These are phyloP conservation scores for Solanum paucissectum DNA, from an alignment of 257 asterid species.

Conservation along the genomic window DNA sequence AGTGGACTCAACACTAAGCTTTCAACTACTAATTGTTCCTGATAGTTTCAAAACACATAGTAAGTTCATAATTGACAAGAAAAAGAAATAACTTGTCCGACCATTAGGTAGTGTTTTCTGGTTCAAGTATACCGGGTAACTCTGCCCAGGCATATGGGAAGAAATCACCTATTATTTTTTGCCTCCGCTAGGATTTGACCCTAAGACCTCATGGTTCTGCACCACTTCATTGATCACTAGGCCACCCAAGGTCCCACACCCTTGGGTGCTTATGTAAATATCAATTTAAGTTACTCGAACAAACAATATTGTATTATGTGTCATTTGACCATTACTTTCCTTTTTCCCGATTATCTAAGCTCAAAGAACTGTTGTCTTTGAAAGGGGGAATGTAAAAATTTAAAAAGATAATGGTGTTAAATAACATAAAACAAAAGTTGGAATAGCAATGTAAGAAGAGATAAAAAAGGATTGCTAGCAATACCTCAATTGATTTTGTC, in stretches of 20 bases:
- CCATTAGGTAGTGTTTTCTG: background rate
- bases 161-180: background rate
- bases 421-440: background rate
- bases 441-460: background rate
- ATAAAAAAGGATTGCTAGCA: background rate
- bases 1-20: background rate
- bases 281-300: background rate
- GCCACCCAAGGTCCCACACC: background rate
- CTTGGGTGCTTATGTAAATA: background rate
- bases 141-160: background rate
- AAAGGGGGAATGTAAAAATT: background rate
- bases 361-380: background rate
- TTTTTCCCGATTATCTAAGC: background rate
- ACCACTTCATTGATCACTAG: background rate
- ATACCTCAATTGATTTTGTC: slow-evolving; percentile 68
- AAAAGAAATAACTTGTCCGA: background rate
- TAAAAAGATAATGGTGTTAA: background rate
- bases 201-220: background rate
- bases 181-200: background rate
- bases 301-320: background rate
- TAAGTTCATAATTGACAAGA: background rate
- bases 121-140: background rate
- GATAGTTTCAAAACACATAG: background rate
- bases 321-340: background rate
- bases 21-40: background rate